phyloP scores from a whole-genome alignment of 1,139 yeast genomes.

The Yamadazyma songkhlaensis region DNA sequence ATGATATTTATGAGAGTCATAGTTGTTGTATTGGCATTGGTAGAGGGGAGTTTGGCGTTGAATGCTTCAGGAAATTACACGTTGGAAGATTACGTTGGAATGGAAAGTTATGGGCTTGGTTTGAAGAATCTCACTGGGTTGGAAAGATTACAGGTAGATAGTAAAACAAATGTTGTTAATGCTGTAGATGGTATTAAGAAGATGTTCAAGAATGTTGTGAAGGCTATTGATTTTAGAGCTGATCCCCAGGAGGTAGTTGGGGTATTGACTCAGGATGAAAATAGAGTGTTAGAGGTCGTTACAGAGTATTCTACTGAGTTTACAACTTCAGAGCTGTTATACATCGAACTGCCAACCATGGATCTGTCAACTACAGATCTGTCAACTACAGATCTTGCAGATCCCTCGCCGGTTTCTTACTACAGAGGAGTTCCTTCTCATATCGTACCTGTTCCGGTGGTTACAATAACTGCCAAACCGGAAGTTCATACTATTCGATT shows the following conservation, averaged over 20 bases:
- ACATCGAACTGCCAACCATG: no score
- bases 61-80: no score
- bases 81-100: no score
- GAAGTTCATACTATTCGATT: slow-evolving; percentile 5
- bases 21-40: background rate
- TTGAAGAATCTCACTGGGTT: background rate
- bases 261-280: no score
- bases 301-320: no score
- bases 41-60: no score
- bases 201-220: slow-evolving; percentile 4
- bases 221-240: slow-evolving; percentile 5
- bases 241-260: background rate
- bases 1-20: no score
- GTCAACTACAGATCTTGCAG: no score
- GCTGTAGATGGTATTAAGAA: slow-evolving; percentile 7
- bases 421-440: slow-evolving; percentile 6
- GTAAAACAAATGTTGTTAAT: slow-evolving; percentile 4
- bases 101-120: no score
- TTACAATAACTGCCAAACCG: slow-evolving; percentile 8
- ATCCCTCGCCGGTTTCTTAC: background rate
- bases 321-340: no score
- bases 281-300: no score
- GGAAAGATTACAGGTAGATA: background rate
- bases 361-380: no score
- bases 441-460: slow-evolving; percentile 6